Percentiles rank a stretch among this genome's conserved stretches.
Conservation (phyloP, 768 basidiomycete genomes). For the Termitomyces sp. region DNA sequence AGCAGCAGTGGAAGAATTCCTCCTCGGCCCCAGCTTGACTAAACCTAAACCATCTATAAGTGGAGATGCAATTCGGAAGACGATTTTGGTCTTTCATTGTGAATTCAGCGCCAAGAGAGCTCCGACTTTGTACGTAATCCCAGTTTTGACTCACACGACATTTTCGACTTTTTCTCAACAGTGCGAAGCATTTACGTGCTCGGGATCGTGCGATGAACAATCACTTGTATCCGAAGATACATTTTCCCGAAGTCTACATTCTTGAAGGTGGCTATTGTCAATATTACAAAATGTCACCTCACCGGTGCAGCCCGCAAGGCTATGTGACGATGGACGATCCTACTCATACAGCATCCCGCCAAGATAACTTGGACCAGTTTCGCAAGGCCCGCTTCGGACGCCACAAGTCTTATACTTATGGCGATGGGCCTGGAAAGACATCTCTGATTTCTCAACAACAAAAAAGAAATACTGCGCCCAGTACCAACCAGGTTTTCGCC, state of each 20-base stretch:
- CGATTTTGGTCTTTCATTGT: conserved; percentile 92
- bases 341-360: conserved; percentile 68
- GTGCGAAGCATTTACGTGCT: conserved; percentile 90
- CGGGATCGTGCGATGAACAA: conserved; percentile 88
- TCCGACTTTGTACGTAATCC: conserved; percentile 80
- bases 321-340: conserved; percentile 98
- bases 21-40: conserved; percentile 52
- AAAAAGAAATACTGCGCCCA: conserved; percentile 67
- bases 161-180: conserved; percentile 21
- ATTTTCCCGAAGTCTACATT: conserved; percentile 96
- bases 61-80: conserved; percentile 70
- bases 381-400: conserved; percentile 84
- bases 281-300: conserved; percentile 66
- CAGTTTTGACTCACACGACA: neutral
- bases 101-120: conserved; percentile 95
- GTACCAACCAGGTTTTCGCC: conserved; percentile 51
- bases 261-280: conserved; percentile 94
- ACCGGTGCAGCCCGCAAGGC: conserved; percentile 71
- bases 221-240: conserved; percentile 84
- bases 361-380: conserved; percentile 88
- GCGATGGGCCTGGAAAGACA: conserved; percentile 54
- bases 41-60: conserved; percentile 68
- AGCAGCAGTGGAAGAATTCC: conserved; percentile 69
- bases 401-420: conserved; percentile 89
- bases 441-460: conserved; percentile 31